These are phyloP conservation scores for Cyberlindnera samutprakarnensis DNA, from an alignment of 805 yeast species.

Conservation along the genomic window DNA sequence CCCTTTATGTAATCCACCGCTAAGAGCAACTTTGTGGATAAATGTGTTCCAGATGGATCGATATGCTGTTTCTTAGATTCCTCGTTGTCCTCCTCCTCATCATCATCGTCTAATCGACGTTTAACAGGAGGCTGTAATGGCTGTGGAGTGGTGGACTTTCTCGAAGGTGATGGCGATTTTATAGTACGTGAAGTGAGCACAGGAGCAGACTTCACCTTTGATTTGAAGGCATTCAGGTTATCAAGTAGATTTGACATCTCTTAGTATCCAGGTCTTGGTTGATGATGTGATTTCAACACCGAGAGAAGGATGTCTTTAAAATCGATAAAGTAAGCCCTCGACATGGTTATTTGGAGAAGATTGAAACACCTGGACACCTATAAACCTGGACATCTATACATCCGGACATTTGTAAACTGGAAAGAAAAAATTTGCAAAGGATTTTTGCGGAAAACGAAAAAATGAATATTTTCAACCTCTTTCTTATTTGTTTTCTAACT, in stretches of 20 bases:
- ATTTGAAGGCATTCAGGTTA: slow-evolving; percentile 59
- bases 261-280: too few species aligned
- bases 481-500: too few species aligned
- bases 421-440: too few species aligned
- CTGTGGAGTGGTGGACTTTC: slow-evolving; percentile 3
- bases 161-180: slow-evolving; percentile 21
- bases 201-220: slow-evolving; percentile 51
- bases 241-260: slow-evolving; percentile 34
- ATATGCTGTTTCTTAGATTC: slow-evolving; percentile 23
- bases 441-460: too few species aligned
- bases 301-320: too few species aligned
- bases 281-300: too few species aligned
- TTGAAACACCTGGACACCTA: too few species aligned
- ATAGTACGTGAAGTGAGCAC: slow-evolving; percentile 30
- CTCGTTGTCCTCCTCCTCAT: slow-evolving; percentile 17
- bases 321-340: too few species aligned
- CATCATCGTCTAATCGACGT: slow-evolving; percentile 13
- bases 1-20: slow-evolving; percentile 86
- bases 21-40: slow-evolving; percentile 79
- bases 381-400: too few species aligned
- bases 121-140: slow-evolving; percentile 6
- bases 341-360: too few species aligned
- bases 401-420: too few species aligned
- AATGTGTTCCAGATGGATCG: slow-evolving; percentile 37
- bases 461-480: too few species aligned